Conservation (phyloP, 257 asterid genomes). For the Eucommia ulmoides region DNA sequence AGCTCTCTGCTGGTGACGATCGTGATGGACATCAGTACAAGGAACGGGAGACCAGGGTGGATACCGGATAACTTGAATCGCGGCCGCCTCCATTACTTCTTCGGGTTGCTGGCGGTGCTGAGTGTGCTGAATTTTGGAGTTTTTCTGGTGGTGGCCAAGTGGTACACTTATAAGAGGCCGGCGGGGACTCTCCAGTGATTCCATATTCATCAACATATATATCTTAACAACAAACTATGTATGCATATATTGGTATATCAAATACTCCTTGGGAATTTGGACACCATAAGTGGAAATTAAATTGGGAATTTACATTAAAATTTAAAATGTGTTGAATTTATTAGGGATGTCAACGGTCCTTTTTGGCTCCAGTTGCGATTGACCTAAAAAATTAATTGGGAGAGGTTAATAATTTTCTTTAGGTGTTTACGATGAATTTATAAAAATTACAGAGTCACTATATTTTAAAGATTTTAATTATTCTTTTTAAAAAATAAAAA, state of each 20-base stretch:
- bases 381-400: no score
- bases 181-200: constrained; percentile 21
- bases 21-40: constrained; percentile 31
- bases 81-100: constrained; percentile 52
- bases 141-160: constrained; percentile 31
- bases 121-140: constrained; percentile 45
- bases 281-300: no score
- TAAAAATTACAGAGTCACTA: not conserved
- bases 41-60: constrained; percentile 49
- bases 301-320: no score
- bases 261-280: no score
- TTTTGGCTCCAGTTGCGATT: no score
- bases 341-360: no score
- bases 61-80: constrained; percentile 46
- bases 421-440: not conserved
- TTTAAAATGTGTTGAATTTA: no score
- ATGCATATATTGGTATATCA: no score
- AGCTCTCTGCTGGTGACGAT: constrained; percentile 45
- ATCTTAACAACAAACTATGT: no score
- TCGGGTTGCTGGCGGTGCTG: constrained; percentile 36
- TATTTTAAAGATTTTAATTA: no score
- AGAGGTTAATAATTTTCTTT: no score
- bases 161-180: constrained; percentile 45
- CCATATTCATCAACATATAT: no score
- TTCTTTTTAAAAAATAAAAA: not conserved